phyloP scores from a whole-genome alignment of 768 basidiomycete genomes.

The Suillus tomentosus region DNA sequence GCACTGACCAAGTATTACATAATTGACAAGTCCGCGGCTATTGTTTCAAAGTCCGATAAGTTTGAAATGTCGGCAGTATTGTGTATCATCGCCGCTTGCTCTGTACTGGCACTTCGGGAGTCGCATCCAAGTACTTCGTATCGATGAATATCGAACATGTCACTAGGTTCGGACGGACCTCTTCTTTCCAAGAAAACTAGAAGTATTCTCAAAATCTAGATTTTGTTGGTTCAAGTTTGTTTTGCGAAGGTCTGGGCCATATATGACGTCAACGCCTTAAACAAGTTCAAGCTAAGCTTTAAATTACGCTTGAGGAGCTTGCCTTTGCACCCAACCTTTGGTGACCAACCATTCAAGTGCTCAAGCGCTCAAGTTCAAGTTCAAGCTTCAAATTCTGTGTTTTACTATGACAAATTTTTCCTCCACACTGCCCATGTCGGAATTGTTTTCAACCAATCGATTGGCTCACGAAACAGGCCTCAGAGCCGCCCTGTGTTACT shows the following conservation, averaged over 20 bases:
- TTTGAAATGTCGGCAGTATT: too few species aligned
- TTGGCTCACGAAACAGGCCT: slow-evolving; percentile 23
- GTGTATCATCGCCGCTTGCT: not conserved
- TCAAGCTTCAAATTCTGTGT: not conserved
- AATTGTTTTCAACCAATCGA: slow-evolving; percentile 4
- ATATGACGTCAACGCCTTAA: not conserved
- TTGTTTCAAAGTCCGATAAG: too few species aligned
- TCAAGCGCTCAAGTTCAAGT: not conserved
- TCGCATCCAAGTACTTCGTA: not conserved
- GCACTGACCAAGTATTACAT: too few species aligned
- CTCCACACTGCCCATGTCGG: not conserved
- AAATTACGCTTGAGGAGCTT: not conserved
- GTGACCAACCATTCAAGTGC: not conserved
- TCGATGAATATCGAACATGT: not conserved
- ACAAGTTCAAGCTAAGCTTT: not conserved
- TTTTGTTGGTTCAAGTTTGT: not conserved
- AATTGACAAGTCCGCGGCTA: too few species aligned
- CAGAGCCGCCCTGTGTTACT: slow-evolving; percentile 15
- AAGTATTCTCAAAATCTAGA: not conserved
- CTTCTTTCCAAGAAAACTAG: not conserved
- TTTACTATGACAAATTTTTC: too few species aligned
- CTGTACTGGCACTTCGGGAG: not conserved
- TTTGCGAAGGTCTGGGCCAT: not conserved
- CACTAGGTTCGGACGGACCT: not conserved
- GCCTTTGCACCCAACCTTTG: not conserved